Percentiles rank a stretch among this genome's conserved stretches.
These are phyloP conservation scores for Xenoacremonium recifei DNA, from an alignment of 2,329 filamentous ascomycete species.

Conservation along the genomic window DNA sequence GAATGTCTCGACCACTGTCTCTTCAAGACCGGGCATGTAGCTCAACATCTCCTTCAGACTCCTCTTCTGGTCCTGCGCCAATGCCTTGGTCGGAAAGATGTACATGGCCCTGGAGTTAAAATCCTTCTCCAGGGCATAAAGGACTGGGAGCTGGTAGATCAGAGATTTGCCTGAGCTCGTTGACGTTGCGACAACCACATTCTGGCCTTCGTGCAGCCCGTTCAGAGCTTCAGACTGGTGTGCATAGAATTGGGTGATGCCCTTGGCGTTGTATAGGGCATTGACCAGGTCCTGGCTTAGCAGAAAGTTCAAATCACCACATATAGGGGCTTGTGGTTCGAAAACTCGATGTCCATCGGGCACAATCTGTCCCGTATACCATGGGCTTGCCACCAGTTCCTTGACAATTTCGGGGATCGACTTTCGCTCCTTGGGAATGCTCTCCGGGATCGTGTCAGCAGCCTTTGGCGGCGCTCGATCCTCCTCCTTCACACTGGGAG, in stretches of 20 bases:
- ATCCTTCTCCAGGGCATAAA: constrained; percentile 82
- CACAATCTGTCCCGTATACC: constrained; percentile 92
- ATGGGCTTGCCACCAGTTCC: constrained; percentile 77
- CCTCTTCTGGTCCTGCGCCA: constrained; percentile 90
- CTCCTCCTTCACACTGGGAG: constrained; percentile 45
- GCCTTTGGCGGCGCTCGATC: constrained; percentile 25
- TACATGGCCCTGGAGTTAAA: constrained; percentile 83
- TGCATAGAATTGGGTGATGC: constrained; percentile 81
- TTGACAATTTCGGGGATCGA: constrained; percentile 79
- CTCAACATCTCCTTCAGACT: constrained; percentile 82
- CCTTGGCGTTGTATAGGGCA: constrained; percentile 87
- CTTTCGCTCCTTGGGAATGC: constrained; percentile 78
- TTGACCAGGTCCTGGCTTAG: constrained; percentile 94
- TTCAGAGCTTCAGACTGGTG: constrained; percentile 96
- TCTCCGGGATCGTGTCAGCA: constrained; percentile 56
- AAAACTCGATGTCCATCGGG: constrained; percentile 91
- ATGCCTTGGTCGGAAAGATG: constrained; percentile 95
- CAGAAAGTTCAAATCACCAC: constrained; percentile 79
- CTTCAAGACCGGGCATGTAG: constrained; percentile 75
- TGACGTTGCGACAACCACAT: constrained; percentile 91
- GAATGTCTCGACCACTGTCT: constrained; percentile 84
- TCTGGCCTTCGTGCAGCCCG: constrained; percentile 72
- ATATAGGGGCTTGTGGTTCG: constrained; percentile 77
- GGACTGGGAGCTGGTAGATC: constrained; percentile 94
- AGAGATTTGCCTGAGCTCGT: constrained; percentile 96